Evolutionary conservation across 1,284 basidiomycete species (phyloP).

Genomic region (Coriolopsis trogii): DNA sequence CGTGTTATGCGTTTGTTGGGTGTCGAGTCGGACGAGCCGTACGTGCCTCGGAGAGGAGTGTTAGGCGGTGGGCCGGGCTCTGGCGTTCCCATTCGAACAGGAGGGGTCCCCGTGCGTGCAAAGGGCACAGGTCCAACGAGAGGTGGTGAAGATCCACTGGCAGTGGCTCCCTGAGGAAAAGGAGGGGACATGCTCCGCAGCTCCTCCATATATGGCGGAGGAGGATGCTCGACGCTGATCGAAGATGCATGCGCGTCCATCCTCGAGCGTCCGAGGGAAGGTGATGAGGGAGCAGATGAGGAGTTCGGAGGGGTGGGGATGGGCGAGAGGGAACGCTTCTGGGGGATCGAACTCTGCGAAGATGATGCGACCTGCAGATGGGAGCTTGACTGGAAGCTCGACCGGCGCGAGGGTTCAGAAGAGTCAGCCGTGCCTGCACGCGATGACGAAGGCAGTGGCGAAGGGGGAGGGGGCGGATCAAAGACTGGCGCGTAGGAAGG

Average conservation of each 20-base stretch:
- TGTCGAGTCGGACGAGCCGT: constrained; percentile 17
- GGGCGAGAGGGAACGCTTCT: constrained; percentile 23
- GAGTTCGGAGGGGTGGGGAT: constrained; percentile 26
- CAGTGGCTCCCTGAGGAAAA: neutral
- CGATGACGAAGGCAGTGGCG: neutral
- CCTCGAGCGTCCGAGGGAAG: constrained; percentile 19
- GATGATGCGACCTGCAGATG: constrained; percentile 18
- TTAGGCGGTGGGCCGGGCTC: constrained; percentile 10
- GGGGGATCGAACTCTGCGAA: constrained; percentile 18
- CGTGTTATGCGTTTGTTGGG: constrained; percentile 17
- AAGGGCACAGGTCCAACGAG: neutral
- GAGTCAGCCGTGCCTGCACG: constrained; percentile 9
- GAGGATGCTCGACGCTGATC: constrained; percentile 24
- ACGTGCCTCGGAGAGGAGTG: constrained; percentile 14
- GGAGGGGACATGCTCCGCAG: constrained; percentile 13
- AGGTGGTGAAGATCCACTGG: constrained; percentile 1
- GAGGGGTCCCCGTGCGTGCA: constrained; percentile 2
- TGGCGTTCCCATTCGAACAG: constrained; percentile 1
- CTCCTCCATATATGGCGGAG: constrained; percentile 26
- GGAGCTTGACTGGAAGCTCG: constrained; percentile 13
- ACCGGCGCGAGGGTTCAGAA: constrained; percentile 14
- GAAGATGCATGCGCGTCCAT: constrained; percentile 20
- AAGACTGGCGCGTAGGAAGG: constrained; percentile 19
- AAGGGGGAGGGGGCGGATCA: constrained; percentile 7
- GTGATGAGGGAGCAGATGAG: constrained; percentile 21